phyloP scores from a whole-genome alignment of 1,284 basidiomycete species.

The Ganoderma meredithae region DNA sequence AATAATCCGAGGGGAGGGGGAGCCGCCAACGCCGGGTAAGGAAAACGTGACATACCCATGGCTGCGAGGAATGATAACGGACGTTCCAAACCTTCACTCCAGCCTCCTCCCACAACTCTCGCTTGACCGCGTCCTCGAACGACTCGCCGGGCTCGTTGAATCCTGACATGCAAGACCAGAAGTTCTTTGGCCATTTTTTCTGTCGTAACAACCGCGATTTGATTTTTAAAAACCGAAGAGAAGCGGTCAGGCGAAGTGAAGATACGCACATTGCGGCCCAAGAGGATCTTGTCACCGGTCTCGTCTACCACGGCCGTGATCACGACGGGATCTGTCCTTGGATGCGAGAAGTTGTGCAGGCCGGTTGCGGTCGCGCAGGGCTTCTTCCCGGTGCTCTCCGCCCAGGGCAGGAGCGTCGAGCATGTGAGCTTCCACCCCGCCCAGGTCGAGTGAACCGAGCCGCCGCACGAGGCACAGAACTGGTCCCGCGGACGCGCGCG shows the following conservation, averaged over 20 bases:
- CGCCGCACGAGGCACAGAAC: conserved; percentile 92
- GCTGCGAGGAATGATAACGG: conserved; percentile 87
- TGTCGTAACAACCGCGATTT: conserved; percentile 39
- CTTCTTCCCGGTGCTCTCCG: conserved; percentile 63
- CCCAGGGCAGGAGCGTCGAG: conserved; percentile 75
- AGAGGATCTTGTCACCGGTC: conserved; percentile 81
- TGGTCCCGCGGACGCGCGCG: conserved; percentile 39
- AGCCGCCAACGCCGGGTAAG: neutral
- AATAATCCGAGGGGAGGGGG: neutral
- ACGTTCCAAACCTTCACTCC: conserved; percentile 88
- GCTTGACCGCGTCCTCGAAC: conserved; percentile 92
- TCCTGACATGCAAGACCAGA: conserved; percentile 90
- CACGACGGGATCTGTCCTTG: conserved; percentile 89
- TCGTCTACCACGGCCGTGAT: conserved; percentile 90
- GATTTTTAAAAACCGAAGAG: conserved; percentile 6
- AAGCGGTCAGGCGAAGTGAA: conserved; percentile 6
- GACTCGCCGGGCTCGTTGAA: conserved; percentile 95
- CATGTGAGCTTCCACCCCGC: conserved; percentile 96
- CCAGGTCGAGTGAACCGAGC: conserved; percentile 88
- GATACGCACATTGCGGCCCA: conserved; percentile 82
- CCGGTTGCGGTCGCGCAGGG: conserved; percentile 81
- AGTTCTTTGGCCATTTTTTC: conserved; percentile 73
- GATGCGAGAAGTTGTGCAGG: conserved; percentile 89
- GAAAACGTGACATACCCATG: conserved; percentile 64
- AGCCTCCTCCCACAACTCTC: conserved; percentile 96